Conservation (phyloP, 768 basidiomycete genomes). For the Glaciozyma martinii region DNA sequence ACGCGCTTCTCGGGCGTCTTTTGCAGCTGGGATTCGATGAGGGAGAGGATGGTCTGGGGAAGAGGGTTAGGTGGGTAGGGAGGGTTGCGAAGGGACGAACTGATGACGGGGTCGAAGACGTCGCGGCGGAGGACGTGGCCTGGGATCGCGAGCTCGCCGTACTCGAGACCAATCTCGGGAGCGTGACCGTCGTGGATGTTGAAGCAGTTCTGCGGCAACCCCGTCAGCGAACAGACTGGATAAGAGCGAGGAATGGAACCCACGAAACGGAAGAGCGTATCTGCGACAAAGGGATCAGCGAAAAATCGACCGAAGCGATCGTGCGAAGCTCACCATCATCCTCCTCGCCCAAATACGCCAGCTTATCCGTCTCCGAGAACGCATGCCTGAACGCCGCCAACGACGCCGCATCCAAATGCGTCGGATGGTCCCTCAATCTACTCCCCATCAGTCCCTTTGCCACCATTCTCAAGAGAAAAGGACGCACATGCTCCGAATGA, state of each 20-base stretch:
- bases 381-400: constrained; percentile 26
- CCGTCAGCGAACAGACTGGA: too few relatives aligned
- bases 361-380: constrained; percentile 80
- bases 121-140: constrained; percentile 67
- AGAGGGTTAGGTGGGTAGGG: background rate
- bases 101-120: constrained; percentile 81
- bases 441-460: too few relatives aligned
- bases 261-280: too few relatives aligned
- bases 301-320: too few relatives aligned
- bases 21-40: constrained; percentile 66
- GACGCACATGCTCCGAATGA: too few relatives aligned
- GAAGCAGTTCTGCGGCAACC: too few relatives aligned
- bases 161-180: constrained; percentile 63
- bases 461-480: too few relatives aligned
- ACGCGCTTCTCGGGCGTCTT: constrained; percentile 45
- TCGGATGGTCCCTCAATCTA: constrained; percentile 74
- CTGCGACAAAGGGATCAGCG: too few relatives aligned
- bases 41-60: constrained; percentile 50
- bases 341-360: constrained; percentile 66
- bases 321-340: constrained; percentile 45
- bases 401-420: constrained; percentile 69
- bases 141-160: constrained; percentile 75
- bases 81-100: constrained; percentile 46
- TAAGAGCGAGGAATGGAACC: too few relatives aligned
- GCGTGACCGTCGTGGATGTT: constrained; percentile 68